Conservation (phyloP, 1,139 yeast genomes). For the Sugiyamaella japonica region DNA sequence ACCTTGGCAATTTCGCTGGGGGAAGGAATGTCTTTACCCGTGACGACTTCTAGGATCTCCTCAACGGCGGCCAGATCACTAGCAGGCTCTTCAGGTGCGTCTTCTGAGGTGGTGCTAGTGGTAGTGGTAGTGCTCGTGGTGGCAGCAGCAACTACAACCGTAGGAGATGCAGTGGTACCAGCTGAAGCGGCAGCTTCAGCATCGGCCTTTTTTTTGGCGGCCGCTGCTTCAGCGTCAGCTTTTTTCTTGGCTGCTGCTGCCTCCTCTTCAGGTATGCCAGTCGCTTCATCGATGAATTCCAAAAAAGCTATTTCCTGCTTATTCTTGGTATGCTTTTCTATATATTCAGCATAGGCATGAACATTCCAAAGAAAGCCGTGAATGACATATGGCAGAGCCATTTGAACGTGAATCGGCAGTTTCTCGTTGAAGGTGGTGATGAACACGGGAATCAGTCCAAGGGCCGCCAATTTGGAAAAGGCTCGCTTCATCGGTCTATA, state of each 20-base stretch:
- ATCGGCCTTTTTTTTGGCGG: conserved; percentile 5
- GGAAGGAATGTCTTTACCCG: conserved; percentile 9
- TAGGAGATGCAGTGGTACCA: conserved; percentile 3
- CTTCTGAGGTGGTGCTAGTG: conserved; percentile 3
- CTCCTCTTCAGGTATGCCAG: conserved; percentile 19
- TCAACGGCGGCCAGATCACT: conserved; percentile 11
- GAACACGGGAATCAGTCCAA: conserved; percentile 19
- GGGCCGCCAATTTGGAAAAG: conserved; percentile 19
- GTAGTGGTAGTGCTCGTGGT: conserved; percentile 11
- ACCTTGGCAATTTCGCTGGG: conserved; percentile 10
- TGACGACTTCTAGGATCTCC: conserved; percentile 8
- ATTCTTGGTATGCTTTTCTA: conserved; percentile 13
- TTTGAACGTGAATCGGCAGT: conserved; percentile 8
- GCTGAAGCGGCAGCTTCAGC: conserved; percentile 8
- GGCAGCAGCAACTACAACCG: conserved; percentile 1
- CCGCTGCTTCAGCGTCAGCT: conserved; percentile 13
- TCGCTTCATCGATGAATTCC: conserved; percentile 14
- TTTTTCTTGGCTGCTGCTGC: conserved; percentile 13
- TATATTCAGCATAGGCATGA: conserved; percentile 15
- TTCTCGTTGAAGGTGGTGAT: conserved; percentile 13
- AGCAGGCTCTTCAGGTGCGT: conserved; percentile 1
- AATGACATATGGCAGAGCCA: conserved; percentile 13
- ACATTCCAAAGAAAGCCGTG: conserved; percentile 18
- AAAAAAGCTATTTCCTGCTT: conserved; percentile 17
- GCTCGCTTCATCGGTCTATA: conserved; percentile 12